Percentiles rank a stretch among this genome's conserved stretches.
These are phyloP conservation scores for Limonium bicolor DNA, from an alignment of 148 eudicot genomes.

Conservation along the genomic window DNA sequence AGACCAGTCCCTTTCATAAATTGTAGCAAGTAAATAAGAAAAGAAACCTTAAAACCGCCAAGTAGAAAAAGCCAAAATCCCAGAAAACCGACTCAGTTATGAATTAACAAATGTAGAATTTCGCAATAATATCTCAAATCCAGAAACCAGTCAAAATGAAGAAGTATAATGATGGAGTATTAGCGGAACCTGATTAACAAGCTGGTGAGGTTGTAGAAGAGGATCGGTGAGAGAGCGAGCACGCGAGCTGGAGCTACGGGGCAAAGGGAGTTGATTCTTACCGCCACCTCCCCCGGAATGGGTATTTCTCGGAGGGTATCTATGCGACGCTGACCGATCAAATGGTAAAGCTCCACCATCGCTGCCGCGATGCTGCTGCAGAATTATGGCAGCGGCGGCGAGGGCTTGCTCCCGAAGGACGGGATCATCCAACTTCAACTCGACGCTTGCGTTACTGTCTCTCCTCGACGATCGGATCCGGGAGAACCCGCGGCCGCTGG, in stretches of 20 bases:
- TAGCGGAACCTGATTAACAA: slow-evolving; percentile 47
- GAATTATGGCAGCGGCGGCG: slow-evolving; percentile 51
- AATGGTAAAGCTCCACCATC: slow-evolving; percentile 16
- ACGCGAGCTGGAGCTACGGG: slow-evolving; percentile 63
- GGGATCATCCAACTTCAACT: slow-evolving; percentile 16
- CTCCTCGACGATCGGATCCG: slow-evolving; percentile 29
- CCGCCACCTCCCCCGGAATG: slow-evolving; percentile 8
- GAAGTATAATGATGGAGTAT: too few relatives aligned
- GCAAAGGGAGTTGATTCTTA: slow-evolving; percentile 22
- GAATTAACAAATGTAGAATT: too few relatives aligned
- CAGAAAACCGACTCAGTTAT: too few relatives aligned
- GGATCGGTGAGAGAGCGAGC: slow-evolving; percentile 68
- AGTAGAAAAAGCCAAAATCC: too few relatives aligned
- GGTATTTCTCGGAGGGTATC: slow-evolving; percentile 22
- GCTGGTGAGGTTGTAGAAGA: slow-evolving; percentile 69
- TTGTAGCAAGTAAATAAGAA: too few relatives aligned
- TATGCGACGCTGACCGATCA: slow-evolving; percentile 61
- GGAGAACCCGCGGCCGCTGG: slow-evolving; percentile 4
- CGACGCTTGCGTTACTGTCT: neutral
- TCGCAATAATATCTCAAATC: too few relatives aligned
- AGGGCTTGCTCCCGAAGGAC: slow-evolving; percentile 48
- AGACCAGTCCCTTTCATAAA: too few relatives aligned
- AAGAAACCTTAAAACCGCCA: too few relatives aligned
- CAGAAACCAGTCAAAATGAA: too few relatives aligned
- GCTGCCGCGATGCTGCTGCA: slow-evolving; percentile 35